These are phyloP conservation scores for Abelmoschus esculentus DNA, from an alignment of 345 rosid species.

Conservation along the genomic window DNA sequence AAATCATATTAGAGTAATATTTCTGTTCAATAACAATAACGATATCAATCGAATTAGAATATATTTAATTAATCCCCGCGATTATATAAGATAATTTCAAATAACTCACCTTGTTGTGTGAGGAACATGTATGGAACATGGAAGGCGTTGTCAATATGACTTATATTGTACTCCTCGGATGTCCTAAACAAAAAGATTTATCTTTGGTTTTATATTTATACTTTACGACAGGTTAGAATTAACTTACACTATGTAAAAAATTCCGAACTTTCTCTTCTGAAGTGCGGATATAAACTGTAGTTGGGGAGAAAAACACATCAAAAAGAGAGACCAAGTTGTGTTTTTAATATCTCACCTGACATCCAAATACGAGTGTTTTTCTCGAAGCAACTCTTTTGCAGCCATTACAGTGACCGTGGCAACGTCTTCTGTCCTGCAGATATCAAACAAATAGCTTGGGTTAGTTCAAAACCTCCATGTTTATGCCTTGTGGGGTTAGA, in stretches of 20 bases:
- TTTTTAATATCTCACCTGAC: constrained; percentile 29
- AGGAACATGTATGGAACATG: constrained; percentile 49
- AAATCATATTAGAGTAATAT: neutral
- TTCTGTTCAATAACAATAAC: no score
- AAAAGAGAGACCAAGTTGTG: neutral
- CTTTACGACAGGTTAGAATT: no score
- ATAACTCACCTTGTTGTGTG: constrained; percentile 33
- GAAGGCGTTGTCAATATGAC: constrained; percentile 39
- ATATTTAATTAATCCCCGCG: neutral
- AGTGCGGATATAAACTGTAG: no score
- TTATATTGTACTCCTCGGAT: constrained; percentile 39
- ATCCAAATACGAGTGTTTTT: constrained; percentile 34
- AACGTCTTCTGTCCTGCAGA: constrained; percentile 38
- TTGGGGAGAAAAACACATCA: neutral
- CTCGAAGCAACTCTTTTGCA: constrained; percentile 41
- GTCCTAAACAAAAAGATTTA: constrained; percentile 22
- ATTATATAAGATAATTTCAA: neutral
- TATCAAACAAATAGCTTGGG: neutral
- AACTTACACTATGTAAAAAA: no score
- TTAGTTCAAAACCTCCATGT: neutral
- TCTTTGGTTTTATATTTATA: neutral
- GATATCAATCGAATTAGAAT: no score
- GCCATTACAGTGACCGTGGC: constrained; percentile 29
- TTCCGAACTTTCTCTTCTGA: no score
- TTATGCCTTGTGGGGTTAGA: neutral